Evolutionary conservation across 768 basidiomycete species (phyloP).

Genomic region (Astraeus odoratus): DNA sequence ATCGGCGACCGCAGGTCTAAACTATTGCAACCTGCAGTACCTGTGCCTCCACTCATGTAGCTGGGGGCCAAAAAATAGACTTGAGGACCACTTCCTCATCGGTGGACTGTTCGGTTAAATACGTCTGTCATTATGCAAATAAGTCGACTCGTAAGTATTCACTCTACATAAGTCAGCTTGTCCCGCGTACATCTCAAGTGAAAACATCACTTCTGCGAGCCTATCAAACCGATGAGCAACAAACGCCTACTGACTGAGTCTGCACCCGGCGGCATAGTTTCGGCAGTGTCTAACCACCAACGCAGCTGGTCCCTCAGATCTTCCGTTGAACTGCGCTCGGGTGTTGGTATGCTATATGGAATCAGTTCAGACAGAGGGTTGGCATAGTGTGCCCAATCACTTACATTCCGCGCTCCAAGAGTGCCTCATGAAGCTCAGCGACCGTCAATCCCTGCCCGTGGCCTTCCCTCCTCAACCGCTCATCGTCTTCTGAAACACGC

Average conservation of each 20-base stretch:
- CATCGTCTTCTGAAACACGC: constrained; percentile 53
- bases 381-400: constrained; percentile 19
- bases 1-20: no score
- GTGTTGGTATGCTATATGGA: constrained; percentile 32
- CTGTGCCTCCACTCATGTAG: no score
- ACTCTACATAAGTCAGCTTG: not conserved
- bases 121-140: no score
- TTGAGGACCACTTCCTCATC: no score
- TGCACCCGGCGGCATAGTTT: constrained; percentile 27
- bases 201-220: constrained; percentile 15
- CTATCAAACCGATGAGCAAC: constrained; percentile 38
- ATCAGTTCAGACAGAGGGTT: not conserved
- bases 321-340: constrained; percentile 31
- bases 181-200: not conserved
- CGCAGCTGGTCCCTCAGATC: constrained; percentile 44
- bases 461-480: constrained; percentile 46
- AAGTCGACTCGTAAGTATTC: not conserved
- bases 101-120: no score
- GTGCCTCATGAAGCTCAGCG: constrained; percentile 54
- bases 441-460: constrained; percentile 38
- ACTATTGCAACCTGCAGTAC: no score
- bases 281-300: constrained; percentile 59
- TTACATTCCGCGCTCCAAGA: constrained; percentile 75
- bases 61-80: no score
- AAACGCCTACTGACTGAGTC: constrained; percentile 44